A percentile compares a stretch with the other conserved stretches of the same genome.
Evolutionary conservation across 176 grass and related monocot species (phyloP).

Genomic region (Raddia distichophylla): DNA sequence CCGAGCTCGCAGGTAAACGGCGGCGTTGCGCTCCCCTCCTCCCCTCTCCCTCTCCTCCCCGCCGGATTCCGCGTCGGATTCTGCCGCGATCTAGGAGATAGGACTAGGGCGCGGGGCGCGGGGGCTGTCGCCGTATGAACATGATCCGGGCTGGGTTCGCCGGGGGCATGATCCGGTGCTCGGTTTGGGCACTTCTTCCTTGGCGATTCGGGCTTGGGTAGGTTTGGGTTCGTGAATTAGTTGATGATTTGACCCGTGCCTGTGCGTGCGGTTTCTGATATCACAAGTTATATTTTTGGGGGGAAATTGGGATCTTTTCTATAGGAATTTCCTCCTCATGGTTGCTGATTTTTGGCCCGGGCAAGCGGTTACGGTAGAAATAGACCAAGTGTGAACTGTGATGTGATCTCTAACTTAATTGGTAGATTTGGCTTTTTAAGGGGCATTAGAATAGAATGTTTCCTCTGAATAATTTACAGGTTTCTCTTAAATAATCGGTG

Average conservation of each 20-base stretch:
- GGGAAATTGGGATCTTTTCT: neutral
- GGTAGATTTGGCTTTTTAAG: neutral
- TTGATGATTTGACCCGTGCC: neutral
- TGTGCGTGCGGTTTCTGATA: neutral
- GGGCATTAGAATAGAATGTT: too few relatives aligned
- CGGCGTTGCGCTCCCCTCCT: neutral
- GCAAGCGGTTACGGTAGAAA: neutral
- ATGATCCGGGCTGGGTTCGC: neutral
- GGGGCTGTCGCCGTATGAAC: neutral
- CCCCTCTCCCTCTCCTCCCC: neutral
- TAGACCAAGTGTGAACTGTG: neutral
- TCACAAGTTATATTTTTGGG: neutral
- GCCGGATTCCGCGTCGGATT: neutral
- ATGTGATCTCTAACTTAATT: neutral
- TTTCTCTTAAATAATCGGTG: neutral
- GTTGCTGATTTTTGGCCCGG: neutral
- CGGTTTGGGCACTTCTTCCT: neutral
- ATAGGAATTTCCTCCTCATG: neutral
- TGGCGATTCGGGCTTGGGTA: neutral
- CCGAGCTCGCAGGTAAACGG: conserved; percentile 36
- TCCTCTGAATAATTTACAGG: neutral
- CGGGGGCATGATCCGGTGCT: neutral
- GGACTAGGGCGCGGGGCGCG: neutral
- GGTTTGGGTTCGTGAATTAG: neutral
- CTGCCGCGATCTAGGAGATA: neutral